phyloP scores from a whole-genome alignment of 441 rosid species.

The Jatropha podagrica region DNA sequence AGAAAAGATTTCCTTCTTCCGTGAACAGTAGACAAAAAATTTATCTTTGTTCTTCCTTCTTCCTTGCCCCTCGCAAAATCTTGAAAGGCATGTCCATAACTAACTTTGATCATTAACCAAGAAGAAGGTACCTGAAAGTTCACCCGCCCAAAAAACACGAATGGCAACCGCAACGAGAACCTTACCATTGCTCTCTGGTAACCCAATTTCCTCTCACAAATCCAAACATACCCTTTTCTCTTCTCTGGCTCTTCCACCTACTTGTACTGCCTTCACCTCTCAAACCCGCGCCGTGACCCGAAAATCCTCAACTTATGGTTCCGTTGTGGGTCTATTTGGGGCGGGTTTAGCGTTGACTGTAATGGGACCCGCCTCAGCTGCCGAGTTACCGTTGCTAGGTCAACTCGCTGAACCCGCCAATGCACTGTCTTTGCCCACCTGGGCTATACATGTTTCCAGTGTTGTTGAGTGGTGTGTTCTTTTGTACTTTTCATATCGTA shows the following conservation, averaged over 20 bases:
- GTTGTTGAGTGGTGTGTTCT: conserved; percentile 74
- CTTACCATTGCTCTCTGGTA: conserved; percentile 26
- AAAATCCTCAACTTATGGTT: conserved; percentile 11
- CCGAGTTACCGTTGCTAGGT: conserved; percentile 44
- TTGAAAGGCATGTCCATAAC: not conserved
- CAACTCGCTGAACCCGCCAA: conserved; percentile 76
- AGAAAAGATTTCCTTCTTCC: too few relatives aligned
- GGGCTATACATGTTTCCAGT: conserved; percentile 88
- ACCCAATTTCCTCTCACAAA: conserved; percentile 20
- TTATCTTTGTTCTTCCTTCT: too few relatives aligned
- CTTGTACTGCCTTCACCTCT: conserved; percentile 1
- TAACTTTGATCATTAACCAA: not conserved
- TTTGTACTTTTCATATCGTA: not conserved
- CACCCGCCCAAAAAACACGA: conserved; percentile 1
- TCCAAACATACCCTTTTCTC: conserved; percentile 18
- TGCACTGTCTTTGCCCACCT: conserved; percentile 85
- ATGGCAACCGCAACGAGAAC: conserved; percentile 42
- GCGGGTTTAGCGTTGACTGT: conserved; percentile 51
- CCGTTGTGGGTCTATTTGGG: conserved; percentile 47
- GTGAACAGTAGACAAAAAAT: too few relatives aligned
- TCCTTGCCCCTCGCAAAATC: not conserved
- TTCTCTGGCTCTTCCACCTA: conserved; percentile 12
- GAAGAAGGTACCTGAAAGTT: not conserved
- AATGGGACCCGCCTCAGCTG: conserved; percentile 51
- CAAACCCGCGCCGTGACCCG: conserved; percentile 11